Evolutionary conservation across 495 filamentous ascomycete species (phyloP).

Genomic region (Tetracladium marchalianum): DNA sequence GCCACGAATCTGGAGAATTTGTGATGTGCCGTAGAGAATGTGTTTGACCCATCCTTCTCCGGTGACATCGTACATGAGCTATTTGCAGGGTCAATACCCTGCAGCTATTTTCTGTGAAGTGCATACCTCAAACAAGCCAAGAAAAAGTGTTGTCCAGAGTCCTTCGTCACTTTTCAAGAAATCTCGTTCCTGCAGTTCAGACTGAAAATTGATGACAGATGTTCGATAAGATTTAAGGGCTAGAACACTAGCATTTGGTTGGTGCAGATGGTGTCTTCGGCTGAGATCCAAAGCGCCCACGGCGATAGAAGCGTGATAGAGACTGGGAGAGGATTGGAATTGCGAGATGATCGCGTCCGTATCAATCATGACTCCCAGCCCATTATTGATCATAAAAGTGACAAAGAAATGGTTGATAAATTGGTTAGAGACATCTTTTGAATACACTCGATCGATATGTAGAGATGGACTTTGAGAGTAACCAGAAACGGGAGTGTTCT

Average conservation of each 20-base stretch:
- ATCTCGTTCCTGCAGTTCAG: background rate
- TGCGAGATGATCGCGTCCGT: background rate
- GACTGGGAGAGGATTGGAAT: slow-evolving; percentile 3
- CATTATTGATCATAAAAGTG: slow-evolving; percentile 5
- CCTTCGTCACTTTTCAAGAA: background rate
- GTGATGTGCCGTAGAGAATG: slow-evolving; percentile 15
- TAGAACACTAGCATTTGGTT: background rate
- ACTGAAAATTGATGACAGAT: slow-evolving; percentile 1
- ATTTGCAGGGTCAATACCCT: background rate
- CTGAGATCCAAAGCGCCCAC: slow-evolving; percentile 9
- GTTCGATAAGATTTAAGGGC: slow-evolving; percentile 4
- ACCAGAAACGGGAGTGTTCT: background rate
- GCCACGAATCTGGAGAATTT: slow-evolving; percentile 9
- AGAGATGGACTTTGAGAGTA: background rate
- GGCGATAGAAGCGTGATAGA: slow-evolving; percentile 5
- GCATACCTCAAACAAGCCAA: slow-evolving; percentile 13
- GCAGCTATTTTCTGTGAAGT: background rate
- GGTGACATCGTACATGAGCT: slow-evolving; percentile 15
- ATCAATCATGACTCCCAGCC: background rate
- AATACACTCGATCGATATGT: background rate
- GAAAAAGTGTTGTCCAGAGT: slow-evolving; percentile 16
- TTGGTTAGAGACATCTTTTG: background rate
- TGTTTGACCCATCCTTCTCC: slow-evolving; percentile 17
- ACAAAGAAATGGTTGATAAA: slow-evolving; percentile 8
- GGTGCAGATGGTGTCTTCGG: background rate